These are phyloP conservation scores for Amanita polypyramis DNA, from an alignment of 768 basidiomycete genomes.

Conservation along the genomic window DNA sequence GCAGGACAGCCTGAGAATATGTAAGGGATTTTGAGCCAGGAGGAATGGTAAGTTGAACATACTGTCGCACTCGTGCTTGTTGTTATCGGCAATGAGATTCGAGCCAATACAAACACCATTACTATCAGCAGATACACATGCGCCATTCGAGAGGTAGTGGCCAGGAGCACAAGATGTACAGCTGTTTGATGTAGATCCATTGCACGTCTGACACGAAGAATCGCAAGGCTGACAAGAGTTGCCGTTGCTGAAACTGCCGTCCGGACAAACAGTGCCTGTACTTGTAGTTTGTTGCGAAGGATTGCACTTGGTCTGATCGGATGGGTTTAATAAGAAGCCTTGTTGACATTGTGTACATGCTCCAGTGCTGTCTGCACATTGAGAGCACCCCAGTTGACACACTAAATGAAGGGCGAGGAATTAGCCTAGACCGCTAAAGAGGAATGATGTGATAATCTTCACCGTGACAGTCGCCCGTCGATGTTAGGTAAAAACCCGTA, in stretches of 20 bases:
- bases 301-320: conserved; percentile 56
- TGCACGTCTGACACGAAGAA: conserved; percentile 58
- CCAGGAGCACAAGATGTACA: conserved; percentile 61
- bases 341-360: conserved; percentile 59
- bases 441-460: conserved; percentile 12
- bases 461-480: conserved; percentile 53
- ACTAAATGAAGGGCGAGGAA: conserved; percentile 24
- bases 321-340: conserved; percentile 54
- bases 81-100: conserved; percentile 63
- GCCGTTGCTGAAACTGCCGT: conserved; percentile 49
- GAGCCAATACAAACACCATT: conserved; percentile 66
- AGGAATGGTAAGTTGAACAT: conserved; percentile 14
- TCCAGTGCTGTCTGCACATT: conserved; percentile 56
- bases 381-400: conserved; percentile 53
- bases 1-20: conserved; percentile 52
- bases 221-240: conserved; percentile 48
- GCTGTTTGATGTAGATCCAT: conserved; percentile 47
- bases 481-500: conserved; percentile 50
- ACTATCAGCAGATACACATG: conserved; percentile 52
- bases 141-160: conserved; percentile 49
- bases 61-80: conserved; percentile 75
- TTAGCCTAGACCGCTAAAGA: neutral
- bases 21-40: conserved; percentile 5
- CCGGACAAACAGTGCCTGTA: conserved; percentile 48
- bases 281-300: conserved; percentile 40